These are phyloP conservation scores for Dactylellina cionopaga DNA, from an alignment of 2,329 filamentous ascomycete species.

Conservation along the genomic window DNA sequence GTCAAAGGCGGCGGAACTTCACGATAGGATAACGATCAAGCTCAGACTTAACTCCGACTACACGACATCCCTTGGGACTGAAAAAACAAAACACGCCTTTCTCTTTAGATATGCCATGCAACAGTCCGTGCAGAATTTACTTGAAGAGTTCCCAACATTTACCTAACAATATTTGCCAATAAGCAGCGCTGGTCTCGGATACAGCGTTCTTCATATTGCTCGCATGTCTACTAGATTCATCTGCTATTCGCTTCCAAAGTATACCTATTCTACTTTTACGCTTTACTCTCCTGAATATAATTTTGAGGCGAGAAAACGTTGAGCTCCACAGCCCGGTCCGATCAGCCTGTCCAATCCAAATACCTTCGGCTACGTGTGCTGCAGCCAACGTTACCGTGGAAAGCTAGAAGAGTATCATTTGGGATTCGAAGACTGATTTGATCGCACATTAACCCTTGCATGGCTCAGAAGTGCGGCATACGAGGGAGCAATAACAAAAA, in stretches of 20 bases:
- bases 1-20: constrained; percentile 20
- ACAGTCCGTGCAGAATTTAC: constrained; percentile 16
- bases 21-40: constrained; percentile 2
- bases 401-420: constrained; percentile 3
- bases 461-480: constrained; percentile 18
- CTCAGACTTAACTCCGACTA: constrained; percentile 29
- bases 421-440: not conserved
- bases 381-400: constrained; percentile 44
- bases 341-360: not conserved
- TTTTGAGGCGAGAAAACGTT: constrained; percentile 5
- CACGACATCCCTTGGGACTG: not conserved
- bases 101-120: constrained; percentile 25
- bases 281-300: no score
- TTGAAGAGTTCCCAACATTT: constrained; percentile 31
- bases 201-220: constrained; percentile 16
- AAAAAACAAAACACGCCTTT: no score
- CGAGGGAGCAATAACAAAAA: no score
- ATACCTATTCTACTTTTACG: no score
- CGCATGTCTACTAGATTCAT: constrained; percentile 17
- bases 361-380: constrained; percentile 46
- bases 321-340: constrained; percentile 2
- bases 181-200: no score
- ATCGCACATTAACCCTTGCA: not conserved
- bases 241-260: constrained; percentile 5
- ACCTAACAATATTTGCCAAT: not conserved